Evolutionary conservation across 345 rosid genomes (phyloP), one percentile per base, ranked within the genome.

Genomic region (Abelmoschus esculentus): DNA sequence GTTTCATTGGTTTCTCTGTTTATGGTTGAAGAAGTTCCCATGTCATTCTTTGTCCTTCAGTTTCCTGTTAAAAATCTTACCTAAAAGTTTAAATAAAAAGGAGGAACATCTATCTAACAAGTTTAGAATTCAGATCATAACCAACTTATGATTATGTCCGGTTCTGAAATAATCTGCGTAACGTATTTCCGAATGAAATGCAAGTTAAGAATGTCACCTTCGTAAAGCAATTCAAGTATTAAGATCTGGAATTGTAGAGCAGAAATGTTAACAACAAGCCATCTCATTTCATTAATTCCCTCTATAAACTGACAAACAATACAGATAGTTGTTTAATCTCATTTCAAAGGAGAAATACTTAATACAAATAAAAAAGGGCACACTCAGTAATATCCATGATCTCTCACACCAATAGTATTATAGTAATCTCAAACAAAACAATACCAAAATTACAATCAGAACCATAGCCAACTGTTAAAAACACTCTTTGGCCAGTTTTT

Each of bases 401-500:
- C 56, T 28, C 7, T 47, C 11, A 36, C 60, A 36, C 66, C 69
- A 76, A 61, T 7, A 58, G 65, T 12, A 56, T 18, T 32, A 61
- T 11, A 58, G 65, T 12, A 56, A 29, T 32, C 53, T 29, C 54
- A 64, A 15, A 55, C 10, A 68, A 38, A 50, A 62, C 15, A 73
- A 34, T 19, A 28, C 4, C 36, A 29, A 29, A 70, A 38, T 49
- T 54, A 56, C 52, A 29, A 28, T 55, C 61, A 19, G 31, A 58
- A 61, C 7, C 22, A 50, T 50, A 50, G 12, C 11, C 53, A 54
- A 12, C 53, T 11, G 59, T 59, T 42, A 74, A 70, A 53, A 61
- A 17, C 61, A 47, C 29, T 56, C 75, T 53, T 54, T 22, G 47
- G 47, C 46, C 18, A 46, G 26, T 77, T 62, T 29, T 77, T 73